Percentiles rank a stretch among this genome's conserved stretches.
Conservation (phyloP, 140 eudicot genomes). For the Senecio squalidus region DNA sequence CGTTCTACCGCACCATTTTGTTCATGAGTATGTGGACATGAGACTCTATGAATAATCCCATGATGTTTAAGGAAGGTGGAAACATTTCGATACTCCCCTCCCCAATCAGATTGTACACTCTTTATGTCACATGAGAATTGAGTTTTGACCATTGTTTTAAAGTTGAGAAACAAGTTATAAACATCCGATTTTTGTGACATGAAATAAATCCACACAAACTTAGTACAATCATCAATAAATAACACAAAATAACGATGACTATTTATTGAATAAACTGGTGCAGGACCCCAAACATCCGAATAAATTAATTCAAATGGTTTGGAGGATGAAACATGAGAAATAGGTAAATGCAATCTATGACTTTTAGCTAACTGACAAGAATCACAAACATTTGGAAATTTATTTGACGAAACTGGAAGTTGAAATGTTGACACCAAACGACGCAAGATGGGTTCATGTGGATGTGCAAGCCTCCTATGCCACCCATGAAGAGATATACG, state of each 20-base stretch:
- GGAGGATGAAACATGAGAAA: background rate
- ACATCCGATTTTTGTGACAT: background rate
- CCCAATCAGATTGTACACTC: background rate
- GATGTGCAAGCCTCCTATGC: background rate
- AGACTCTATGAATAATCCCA: background rate
- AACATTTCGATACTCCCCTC: background rate
- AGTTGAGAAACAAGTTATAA: background rate
- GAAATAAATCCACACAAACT: background rate
- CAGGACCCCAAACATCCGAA: background rate
- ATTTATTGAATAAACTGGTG: background rate
- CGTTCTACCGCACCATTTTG: background rate
- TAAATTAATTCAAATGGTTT: constrained; percentile 2
- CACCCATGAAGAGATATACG: background rate
- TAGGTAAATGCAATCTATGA: background rate
- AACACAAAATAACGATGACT: background rate
- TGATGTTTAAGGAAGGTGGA: background rate
- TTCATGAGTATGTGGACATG: background rate
- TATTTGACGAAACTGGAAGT: background rate
- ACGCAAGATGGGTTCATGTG: background rate
- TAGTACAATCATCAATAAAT: background rate
- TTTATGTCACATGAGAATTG: background rate
- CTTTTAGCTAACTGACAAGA: background rate
- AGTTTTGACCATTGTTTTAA: background rate
- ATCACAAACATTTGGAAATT: background rate
- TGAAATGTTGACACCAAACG: background rate